Percentiles rank a stretch among this genome's conserved stretches.
These are phyloP conservation scores for Spergularia marina DNA, from an alignment of 148 eudicot genomes.

Conservation along the genomic window DNA sequence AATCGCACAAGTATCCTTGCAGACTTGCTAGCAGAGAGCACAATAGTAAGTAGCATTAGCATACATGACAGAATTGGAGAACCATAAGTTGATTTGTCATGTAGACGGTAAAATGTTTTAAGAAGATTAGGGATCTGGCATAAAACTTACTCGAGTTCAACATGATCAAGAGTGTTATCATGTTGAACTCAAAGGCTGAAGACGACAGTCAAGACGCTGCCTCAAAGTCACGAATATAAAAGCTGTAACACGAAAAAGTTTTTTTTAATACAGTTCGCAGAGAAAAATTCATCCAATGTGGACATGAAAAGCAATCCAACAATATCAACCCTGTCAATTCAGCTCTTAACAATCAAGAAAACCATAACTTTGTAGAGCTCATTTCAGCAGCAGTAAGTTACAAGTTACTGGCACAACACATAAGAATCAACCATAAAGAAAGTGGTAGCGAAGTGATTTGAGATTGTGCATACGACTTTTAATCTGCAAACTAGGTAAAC, in stretches of 20 bases:
- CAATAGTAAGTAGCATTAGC: no score
- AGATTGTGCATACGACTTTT: constrained; percentile 58
- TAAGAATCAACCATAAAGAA: not conserved
- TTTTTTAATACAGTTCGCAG: not conserved
- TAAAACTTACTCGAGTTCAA: no score
- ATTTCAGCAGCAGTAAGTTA: not conserved
- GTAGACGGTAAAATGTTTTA: no score
- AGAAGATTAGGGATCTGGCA: no score
- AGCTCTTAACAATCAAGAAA: not conserved
- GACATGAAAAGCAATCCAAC: not conserved
- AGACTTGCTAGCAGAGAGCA: no score
- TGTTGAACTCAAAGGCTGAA: no score
- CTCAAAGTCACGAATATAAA: no score
- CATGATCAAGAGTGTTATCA: no score
- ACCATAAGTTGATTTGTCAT: no score
- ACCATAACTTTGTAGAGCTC: not conserved
- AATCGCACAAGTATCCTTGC: no score
- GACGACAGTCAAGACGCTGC: no score
- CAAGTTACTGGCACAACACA: not conserved
- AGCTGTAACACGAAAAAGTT: not conserved
- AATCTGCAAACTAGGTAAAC: constrained; percentile 78
- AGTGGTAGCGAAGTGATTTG: constrained; percentile 2
- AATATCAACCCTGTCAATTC: constrained; percentile 1
- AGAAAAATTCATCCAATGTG: not conserved
- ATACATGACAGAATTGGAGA: no score